Evolutionary conservation across 441 rosid genomes (phyloP), one percentile per base, ranked within the genome.

Genomic region (Theobroma grandiflorum): DNA sequence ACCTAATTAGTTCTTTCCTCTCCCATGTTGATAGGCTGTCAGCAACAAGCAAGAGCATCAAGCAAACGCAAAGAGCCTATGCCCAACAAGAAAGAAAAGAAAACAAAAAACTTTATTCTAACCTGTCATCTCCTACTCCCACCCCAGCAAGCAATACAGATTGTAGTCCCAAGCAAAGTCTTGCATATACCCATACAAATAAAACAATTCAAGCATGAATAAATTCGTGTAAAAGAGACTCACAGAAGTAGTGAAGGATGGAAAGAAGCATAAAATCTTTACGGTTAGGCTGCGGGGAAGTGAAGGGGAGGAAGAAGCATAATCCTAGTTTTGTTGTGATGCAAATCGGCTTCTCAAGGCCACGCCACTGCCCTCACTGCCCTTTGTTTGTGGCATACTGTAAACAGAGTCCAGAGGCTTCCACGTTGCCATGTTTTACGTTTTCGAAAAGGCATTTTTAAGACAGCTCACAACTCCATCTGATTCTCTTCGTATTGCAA

Each of bases 11-110:
- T 12, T 68, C 74, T 61, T 38, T 49, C 16, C 6, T 42, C 18
- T 40, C 42, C 50, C 42, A n/a, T n/a, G 8, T 75, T 62, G 76
- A 33, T 20, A 55, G 61, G 61, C 31, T 55, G 61, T 67, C n/a
- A 71, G 76, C 26, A 73, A 31, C 61, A 78, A 75, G 49, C n/a
- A 49, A 15, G 4, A 8, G n/a, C 6, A 49, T 42, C 55, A 40
- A 55, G 52, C 15, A 47, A 12, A 47, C 10, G n/a, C 55, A 50
- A 50, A 50, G n/a, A 0, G 18, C 16, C 53, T 9, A 45, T 0
- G 8, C 49, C 49, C 49, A 45, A 45, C 49, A 6, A 40, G 31
- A 26, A 26, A 26, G 31, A 26, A 26, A 26, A 26, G 31, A 26
- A 26, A 40, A 40, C 7, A 40, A 40, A 40, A 40, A 40, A 40